Base-by-base conservation (phyloP, 495 filamentous ascomycete genomes). In the Sphaerosporella brunnea region DNA sequence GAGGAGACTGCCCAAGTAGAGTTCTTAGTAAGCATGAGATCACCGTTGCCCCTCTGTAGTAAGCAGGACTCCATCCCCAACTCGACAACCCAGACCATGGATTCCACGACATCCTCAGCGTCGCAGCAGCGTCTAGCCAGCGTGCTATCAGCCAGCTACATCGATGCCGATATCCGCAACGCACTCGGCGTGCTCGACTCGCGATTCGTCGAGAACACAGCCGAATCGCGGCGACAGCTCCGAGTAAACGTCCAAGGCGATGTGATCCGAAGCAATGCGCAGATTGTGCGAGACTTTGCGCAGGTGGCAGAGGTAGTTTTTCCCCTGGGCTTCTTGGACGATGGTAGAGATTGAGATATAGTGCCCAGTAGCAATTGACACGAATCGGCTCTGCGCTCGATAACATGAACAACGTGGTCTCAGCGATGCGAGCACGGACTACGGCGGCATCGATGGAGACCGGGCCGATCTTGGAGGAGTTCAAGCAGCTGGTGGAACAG, bases 221-320 rank as follows among this genome's bases (percentile, higher is more conserved):
- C 80, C 5, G 83, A 92, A 51, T 80, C 80, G 16, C 71, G 90
- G 9, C 75, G 90, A 24, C 78, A 80, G 52, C 64, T 96, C 10
- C 74, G 85, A 24, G 64, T 93, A 1, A 81, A 93, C 63, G 71
- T 92, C 1, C 86, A 96, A 63, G 86, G 82, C 55, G 86, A 96
- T 62, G 81, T 95, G 25, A 84, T 95, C 37, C 75, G 88, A 49
- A 83, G 84, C 65, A 95, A 96, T 77, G 86, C 79, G 25, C 79
- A 85, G 48, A 83, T 99, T 48, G 77, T 99, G 41, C 67, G 72
- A 45, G 88, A 94, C 58, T 96, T 96, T 66, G 82, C 84, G 21
- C 73, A 78, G 52, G 85, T 99, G 34, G 84, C 87, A 36, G 83
- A 92, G 75, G 84, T 93, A 62, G 63, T 53, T 53, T 39, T 34